Evolutionary conservation across 2,329 filamentous ascomycete species (phyloP), one percentile per base, ranked within the genome.

Genomic region (Hymenoscyphus scutula): DNA sequence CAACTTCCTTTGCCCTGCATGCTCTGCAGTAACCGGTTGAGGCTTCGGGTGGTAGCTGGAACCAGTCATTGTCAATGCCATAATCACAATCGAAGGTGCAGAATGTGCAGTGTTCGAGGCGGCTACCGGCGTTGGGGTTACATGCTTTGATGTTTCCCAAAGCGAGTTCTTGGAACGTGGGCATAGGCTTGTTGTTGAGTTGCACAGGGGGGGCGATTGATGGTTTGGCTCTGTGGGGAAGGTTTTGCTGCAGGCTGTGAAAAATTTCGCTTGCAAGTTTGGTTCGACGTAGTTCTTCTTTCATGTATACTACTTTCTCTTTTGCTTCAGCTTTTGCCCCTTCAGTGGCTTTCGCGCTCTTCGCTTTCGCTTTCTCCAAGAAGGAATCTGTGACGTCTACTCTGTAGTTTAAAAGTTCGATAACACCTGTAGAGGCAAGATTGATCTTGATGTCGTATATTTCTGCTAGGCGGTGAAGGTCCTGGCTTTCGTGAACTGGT

Each of bases 21-120:
- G 61, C 55, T 11, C 10, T 1, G 23, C 69, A 70, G 37, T 53
- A 69, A 10, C 60, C 62, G 11, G n/a, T 13, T 1, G 62, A 64
- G 19, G 63, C 64, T n/a, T 65, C 62, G 11, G 5, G 5, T 1
- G 65, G 65, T n/a, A 68, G 64, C 53, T 58, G 67, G 19, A 67
- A 51, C 2, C 38, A 15, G 4, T 62, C 51, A 17, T 68, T 61
- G 11, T 2, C 15, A n/a, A 69, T 25, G 19, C 69, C 67, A 17
- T 57, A 67, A 32, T 66, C 64, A 41, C 59, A 56, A 10, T 62
- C 61, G 32, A 56, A 65, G 15, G 56, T 25, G 37, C 68, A 70
- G 58, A 69, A 70, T 10, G 66, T 60, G 53, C 68, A 70, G 5
- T 32, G 53, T 2, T 63, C 17, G 6, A 25, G 13, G 10, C 6